Percentiles rank a stretch among this genome's conserved stretches.
Conservation (phyloP, 2,329 filamentous ascomycete species). For the Coniochaeta sp. region DNA sequence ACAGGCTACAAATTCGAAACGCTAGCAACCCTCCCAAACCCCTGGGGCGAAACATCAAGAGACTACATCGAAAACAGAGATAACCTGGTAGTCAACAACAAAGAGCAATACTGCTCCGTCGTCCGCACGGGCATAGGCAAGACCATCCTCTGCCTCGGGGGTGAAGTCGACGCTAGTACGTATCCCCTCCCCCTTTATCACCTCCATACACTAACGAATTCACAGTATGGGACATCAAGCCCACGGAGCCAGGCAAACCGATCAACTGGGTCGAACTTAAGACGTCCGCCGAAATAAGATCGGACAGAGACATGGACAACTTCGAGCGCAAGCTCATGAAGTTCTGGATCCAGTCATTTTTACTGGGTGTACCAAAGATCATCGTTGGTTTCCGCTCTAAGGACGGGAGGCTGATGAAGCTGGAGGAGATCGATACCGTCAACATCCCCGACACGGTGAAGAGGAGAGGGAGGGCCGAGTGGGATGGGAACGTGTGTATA, state of each 20-base stretch:
- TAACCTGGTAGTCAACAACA: conserved; percentile 70
- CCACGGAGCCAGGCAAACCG: conserved; percentile 53
- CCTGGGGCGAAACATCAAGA: conserved; percentile 66
- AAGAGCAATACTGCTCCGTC: conserved; percentile 92
- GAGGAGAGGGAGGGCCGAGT: conserved; percentile 56
- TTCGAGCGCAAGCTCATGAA: conserved; percentile 90
- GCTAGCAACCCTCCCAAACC: conserved; percentile 64
- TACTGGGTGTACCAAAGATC: conserved; percentile 87
- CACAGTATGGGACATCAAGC: conserved; percentile 80
- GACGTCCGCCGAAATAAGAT: conserved; percentile 68
- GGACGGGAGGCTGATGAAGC: conserved; percentile 60
- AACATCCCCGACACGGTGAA: conserved; percentile 71
- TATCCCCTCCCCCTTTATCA: conserved; percentile 24
- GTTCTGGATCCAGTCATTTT: conserved; percentile 94
- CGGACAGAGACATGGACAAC: conserved; percentile 60
- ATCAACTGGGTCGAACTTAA: conserved; percentile 95
- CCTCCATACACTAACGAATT: conserved; percentile 7
- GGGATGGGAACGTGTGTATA: conserved; percentile 92
- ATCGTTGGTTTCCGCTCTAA: conserved; percentile 79
- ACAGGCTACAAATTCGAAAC: conserved; percentile 96
- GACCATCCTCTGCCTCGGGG: conserved; percentile 70
- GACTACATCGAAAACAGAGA: conserved; percentile 75
- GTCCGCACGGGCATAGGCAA: conserved; percentile 82
- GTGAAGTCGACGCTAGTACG: conserved; percentile 85
- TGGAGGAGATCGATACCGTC: conserved; percentile 76